These are phyloP conservation scores for Beauveria brongniartii DNA, from an alignment of 2,329 filamentous ascomycete genomes.

Conservation along the genomic window DNA sequence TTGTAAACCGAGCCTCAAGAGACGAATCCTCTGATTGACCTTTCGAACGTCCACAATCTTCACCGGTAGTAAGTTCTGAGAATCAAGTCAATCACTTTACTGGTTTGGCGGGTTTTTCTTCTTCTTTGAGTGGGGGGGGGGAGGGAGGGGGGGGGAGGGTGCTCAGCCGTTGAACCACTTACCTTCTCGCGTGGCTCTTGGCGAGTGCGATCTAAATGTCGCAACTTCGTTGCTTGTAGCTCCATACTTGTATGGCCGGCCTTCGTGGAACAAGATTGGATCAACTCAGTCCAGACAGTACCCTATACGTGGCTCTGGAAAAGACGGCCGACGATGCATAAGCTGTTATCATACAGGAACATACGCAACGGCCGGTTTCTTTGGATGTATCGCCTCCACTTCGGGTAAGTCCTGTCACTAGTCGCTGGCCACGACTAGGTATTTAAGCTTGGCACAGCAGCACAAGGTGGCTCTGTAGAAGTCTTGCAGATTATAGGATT, in stretches of 20 bases:
- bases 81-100: background rate
- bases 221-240: background rate
- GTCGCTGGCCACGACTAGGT: background rate
- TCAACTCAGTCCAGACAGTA: background rate
- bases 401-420: background rate
- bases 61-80: slow-evolving; percentile 48
- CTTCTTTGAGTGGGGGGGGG: background rate
- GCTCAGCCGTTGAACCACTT: background rate
- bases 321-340: background rate
- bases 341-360: background rate
- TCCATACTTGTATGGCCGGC: background rate
- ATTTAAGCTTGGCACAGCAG: too few relatives aligned
- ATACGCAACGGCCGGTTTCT: background rate
- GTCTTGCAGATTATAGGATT: background rate
- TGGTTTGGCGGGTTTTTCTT: background rate
- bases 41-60: slow-evolving; percentile 51
- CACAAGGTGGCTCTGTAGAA: background rate
- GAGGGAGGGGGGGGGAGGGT: too few relatives aligned
- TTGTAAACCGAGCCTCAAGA: slow-evolving; percentile 57
- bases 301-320: background rate
- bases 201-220: slow-evolving; percentile 65
- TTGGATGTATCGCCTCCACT: background rate
- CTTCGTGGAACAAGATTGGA: background rate
- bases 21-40: slow-evolving; percentile 58
- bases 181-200: slow-evolving; percentile 61